Evolutionary conservation across 202 grass and related monocot genomes (phyloP), one percentile per base, ranked within the genome.

Genomic region (Schoenoplectus triqueter): DNA sequence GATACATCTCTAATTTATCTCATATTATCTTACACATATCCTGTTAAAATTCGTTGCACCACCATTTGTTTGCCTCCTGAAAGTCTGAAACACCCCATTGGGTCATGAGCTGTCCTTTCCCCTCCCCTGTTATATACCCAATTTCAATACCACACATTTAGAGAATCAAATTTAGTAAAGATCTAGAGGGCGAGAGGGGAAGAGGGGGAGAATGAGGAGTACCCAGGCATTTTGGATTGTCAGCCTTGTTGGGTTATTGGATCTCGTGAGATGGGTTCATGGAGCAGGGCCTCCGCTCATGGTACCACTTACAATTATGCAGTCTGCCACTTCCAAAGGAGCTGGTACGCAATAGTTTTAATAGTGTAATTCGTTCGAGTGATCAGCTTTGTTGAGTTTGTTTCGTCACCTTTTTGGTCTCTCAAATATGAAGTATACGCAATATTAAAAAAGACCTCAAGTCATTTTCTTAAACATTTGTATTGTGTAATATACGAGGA

Each of bases 221-320:
- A 51, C 19, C 62, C 20, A 6, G 11, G 42, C 63, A 83, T 69
- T 83, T 57, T 71, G 11, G 19, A 18, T 83, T 67, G 14, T 71
- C 0, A 17, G 46, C 6, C 66, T 83, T 69, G 57, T 83, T 7
- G 81, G 81, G 64, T 83, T 83, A 10, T 83, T 83, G 61, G 61
- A 18, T 55, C 39, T 83, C 1, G 48, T 39, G 4, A 67, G 66
- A 69, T 83, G 56, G 55, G 66, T 39, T 18, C 52, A 40, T 57
- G 80, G 4, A 64, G 80, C 19, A 17, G 52, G 52, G 1, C 51
- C 52, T 13, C 67, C 89, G 13, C 65, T 89, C 39, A 88, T 89
- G 86, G 92, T 97, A 49, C 86, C 85, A 57, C 88, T 92, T 81
- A 97, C 90, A 70, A 42, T 97, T 73, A 88, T 97, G 80, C 86